A percentile compares a stretch with the other conserved stretches of the same genome.
These are phyloP conservation scores for Colletotrichum neosansevieriae DNA, from an alignment of 2,329 filamentous ascomycete genomes.

Conservation along the genomic window DNA sequence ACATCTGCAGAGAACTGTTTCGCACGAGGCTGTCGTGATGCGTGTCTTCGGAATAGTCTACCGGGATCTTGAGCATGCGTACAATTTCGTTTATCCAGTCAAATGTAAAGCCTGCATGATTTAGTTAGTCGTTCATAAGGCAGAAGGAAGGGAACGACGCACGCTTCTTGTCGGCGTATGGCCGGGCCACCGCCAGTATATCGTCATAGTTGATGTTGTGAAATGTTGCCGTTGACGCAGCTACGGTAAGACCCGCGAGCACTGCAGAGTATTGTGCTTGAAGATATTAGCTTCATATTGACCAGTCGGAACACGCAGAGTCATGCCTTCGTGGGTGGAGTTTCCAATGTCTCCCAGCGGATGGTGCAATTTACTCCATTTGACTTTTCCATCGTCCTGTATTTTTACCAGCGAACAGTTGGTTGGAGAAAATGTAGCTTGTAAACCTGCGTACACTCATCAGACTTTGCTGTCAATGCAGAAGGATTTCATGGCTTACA, in stretches of 20 bases:
- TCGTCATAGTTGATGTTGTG: slow-evolving; percentile 73
- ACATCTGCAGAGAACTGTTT: slow-evolving; percentile 79
- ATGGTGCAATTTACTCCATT: slow-evolving; percentile 69
- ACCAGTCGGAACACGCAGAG: slow-evolving; percentile 33
- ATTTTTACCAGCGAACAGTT: slow-evolving; percentile 70
- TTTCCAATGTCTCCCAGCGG: slow-evolving; percentile 61
- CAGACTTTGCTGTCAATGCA: neutral
- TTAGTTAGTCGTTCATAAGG: neutral
- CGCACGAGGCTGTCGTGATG: slow-evolving; percentile 79
- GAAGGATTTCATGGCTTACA: slow-evolving; percentile 59
- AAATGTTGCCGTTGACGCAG: slow-evolving; percentile 59
- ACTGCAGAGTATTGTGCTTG: slow-evolving; percentile 68
- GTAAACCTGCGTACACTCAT: slow-evolving; percentile 58
- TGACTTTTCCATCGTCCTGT: slow-evolving; percentile 68
- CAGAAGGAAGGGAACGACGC: slow-evolving; percentile 34
- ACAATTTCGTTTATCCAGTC: slow-evolving; percentile 77
- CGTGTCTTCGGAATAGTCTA: slow-evolving; percentile 85
- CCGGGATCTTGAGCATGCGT: slow-evolving; percentile 75
- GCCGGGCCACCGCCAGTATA: slow-evolving; percentile 76
- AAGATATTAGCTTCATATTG: slow-evolving; percentile 31
- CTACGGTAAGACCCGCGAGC: slow-evolving; percentile 71
- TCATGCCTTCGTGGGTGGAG: slow-evolving; percentile 61
- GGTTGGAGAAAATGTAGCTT: slow-evolving; percentile 72
- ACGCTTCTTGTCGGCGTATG: slow-evolving; percentile 55
- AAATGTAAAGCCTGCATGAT: slow-evolving; percentile 65